Percentiles rank a stretch among this genome's conserved stretches.
phyloP scores from a whole-genome alignment of 2,329 filamentous ascomycete genomes.

The Claviceps purpurea region DNA sequence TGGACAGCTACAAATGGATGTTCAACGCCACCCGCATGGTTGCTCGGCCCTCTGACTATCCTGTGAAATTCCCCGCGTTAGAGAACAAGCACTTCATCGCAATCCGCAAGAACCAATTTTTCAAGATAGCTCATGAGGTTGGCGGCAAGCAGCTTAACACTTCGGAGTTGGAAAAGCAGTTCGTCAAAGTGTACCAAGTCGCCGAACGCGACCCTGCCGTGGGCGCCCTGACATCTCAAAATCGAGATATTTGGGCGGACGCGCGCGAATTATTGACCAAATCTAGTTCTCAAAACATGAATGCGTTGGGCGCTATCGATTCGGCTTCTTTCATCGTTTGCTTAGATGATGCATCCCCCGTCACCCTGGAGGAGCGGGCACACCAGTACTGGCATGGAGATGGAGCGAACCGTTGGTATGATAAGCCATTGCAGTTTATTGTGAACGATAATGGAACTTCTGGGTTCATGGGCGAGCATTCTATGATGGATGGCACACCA shows the following conservation, averaged over 20 bases:
- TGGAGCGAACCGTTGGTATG: conserved; percentile 89
- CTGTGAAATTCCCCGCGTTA: conserved; percentile 61
- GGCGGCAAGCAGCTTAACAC: conserved; percentile 77
- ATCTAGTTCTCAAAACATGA: conserved; percentile 66
- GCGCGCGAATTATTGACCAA: conserved; percentile 63
- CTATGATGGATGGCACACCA: conserved; percentile 99
- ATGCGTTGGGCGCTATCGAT: conserved; percentile 69
- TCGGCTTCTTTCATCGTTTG: conserved; percentile 84
- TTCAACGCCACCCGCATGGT: conserved; percentile 88
- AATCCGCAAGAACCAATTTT: conserved; percentile 94
- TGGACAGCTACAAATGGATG: conserved; percentile 99
- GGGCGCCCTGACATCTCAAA: conserved; percentile 77
- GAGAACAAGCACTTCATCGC: conserved; percentile 80
- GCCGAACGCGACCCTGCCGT: conserved; percentile 61
- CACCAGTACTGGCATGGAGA: conserved; percentile 98
- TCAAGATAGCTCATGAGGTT: conserved; percentile 75
- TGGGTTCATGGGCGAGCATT: conserved; percentile 97
- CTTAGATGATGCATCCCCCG: conserved; percentile 78
- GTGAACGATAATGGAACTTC: conserved; percentile 96
- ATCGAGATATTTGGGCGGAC: conserved; percentile 86
- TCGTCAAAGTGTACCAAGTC: conserved; percentile 68
- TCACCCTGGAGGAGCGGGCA: conserved; percentile 90
- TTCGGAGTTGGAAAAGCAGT: conserved; percentile 80
- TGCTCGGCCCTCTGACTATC: conserved; percentile 67
- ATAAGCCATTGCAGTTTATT: conserved; percentile 97